A percentile compares a stretch with the other conserved stretches of the same genome.
These are phyloP conservation scores for Neurospora tetraspora DNA, from an alignment of 495 filamentous ascomycete genomes.

Conservation along the genomic window DNA sequence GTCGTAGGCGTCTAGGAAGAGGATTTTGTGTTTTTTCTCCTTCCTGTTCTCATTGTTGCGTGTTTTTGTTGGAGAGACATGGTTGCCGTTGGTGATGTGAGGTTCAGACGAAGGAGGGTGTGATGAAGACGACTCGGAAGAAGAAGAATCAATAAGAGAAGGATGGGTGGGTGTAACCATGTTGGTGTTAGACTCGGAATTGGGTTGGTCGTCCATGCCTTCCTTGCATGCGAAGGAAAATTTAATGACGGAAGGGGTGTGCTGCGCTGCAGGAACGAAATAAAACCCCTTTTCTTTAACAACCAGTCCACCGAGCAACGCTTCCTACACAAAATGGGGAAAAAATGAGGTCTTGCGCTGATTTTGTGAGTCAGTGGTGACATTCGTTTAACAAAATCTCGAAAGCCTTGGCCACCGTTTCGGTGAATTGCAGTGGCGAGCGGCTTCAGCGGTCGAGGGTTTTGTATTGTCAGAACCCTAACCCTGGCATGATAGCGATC, in stretches of 20 bases:
- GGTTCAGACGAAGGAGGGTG: not conserved
- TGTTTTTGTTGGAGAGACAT: not conserved
- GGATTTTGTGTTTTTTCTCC: conserved; percentile 30
- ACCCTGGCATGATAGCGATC: not conserved
- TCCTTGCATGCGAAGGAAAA: not conserved
- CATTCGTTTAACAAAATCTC: not conserved
- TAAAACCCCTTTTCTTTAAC: not conserved
- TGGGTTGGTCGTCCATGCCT: not conserved
- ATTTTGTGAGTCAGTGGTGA: not conserved
- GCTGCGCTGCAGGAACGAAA: not conserved
- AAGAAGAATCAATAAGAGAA: conserved; percentile 4
- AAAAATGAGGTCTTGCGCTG: not conserved
- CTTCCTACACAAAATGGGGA: not conserved
- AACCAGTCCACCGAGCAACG: not conserved
- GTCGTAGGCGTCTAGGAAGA: conserved; percentile 91
- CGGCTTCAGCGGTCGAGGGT: not conserved
- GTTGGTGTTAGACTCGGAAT: not conserved
- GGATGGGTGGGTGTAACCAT: conserved; percentile 5
- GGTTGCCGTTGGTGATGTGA: not conserved
- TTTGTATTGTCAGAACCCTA: not conserved
- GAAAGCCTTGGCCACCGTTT: not conserved
- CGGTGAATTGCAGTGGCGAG: not conserved
- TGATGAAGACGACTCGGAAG: conserved; percentile 10
- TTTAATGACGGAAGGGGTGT: not conserved
- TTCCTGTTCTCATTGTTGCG: not conserved